Evolutionary conservation across 179 eudicot species (phyloP).

Genomic region (Gypsophila paniculata): DNA sequence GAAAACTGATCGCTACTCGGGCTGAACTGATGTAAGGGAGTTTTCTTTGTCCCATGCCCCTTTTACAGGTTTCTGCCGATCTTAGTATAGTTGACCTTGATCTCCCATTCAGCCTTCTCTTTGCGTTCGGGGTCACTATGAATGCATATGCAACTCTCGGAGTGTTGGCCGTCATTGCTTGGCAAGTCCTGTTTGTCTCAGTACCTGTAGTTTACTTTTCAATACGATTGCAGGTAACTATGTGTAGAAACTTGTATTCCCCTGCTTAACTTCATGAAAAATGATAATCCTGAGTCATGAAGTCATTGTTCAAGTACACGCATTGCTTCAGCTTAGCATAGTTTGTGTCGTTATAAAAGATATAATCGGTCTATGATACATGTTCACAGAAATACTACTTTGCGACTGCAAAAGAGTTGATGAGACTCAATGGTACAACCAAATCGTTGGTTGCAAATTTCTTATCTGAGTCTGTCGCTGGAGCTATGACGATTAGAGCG

Average conservation of each 20-base stretch:
- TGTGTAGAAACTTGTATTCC: neutral
- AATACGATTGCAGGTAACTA: conserved; percentile 58
- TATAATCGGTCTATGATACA: neutral
- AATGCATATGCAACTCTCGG: conserved; percentile 52
- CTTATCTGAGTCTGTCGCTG: conserved; percentile 73
- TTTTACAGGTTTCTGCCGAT: conserved; percentile 63
- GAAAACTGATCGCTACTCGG: neutral
- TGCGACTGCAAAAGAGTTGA: conserved; percentile 65
- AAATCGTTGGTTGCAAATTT: conserved; percentile 74
- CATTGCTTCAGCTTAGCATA: neutral
- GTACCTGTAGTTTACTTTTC: conserved; percentile 59
- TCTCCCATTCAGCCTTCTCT: conserved; percentile 50
- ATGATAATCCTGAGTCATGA: neutral
- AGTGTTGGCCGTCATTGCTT: conserved; percentile 67
- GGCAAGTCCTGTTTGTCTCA: conserved; percentile 76
- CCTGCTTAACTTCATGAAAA: no score
- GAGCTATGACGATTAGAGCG: conserved; percentile 67
- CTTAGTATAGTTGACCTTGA: conserved; percentile 79
- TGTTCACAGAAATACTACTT: conserved; percentile 57
- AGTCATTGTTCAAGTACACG: neutral
- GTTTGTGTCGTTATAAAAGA: neutral
- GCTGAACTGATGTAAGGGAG: neutral
- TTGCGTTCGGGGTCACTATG: conserved; percentile 46
- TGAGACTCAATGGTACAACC: conserved; percentile 84
- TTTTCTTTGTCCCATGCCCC: neutral